Percentiles rank a stretch among this genome's conserved stretches.
Conservation (phyloP, 768 basidiomycete genomes). For the Dacryopinax primogenitus region DNA sequence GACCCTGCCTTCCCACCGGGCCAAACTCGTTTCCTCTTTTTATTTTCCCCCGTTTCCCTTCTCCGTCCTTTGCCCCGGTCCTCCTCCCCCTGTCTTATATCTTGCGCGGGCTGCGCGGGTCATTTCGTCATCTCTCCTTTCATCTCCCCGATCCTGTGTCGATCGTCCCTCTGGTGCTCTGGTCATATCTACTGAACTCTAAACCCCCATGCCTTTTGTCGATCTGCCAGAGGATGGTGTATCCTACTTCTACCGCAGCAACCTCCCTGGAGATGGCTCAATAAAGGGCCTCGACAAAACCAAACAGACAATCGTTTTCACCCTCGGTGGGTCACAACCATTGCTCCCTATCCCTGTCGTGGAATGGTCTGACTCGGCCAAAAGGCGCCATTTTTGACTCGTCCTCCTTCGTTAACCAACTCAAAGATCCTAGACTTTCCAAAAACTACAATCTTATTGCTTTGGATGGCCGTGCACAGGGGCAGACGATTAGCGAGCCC, state of each 20-base stretch:
- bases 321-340: background rate
- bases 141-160: background rate
- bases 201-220: slow-evolving; percentile 1
- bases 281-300: background rate
- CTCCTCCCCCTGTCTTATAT: background rate
- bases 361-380: background rate
- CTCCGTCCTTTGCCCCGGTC: too few relatives aligned
- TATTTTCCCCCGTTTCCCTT: too few relatives aligned
- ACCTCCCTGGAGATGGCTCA: slow-evolving; percentile 8
- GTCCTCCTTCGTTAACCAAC: slow-evolving; percentile 8
- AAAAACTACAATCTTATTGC: slow-evolving; percentile 18
- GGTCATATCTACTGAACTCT: background rate
- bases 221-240: slow-evolving; percentile 9
- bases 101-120: background rate
- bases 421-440: slow-evolving; percentile 16
- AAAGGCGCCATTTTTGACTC: background rate
- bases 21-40: too few relatives aligned
- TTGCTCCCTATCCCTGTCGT: background rate
- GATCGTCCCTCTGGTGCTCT: background rate
- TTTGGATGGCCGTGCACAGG: slow-evolving; percentile 16
- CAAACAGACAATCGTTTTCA: slow-evolving; percentile 2
- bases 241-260: slow-evolving; percentile 4
- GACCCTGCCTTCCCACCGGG: too few relatives aligned
- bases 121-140: too few relatives aligned
- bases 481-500: background rate